phyloP scores from a whole-genome alignment of 2,329 filamentous ascomycete genomes.

The Grosmannia clavigera region DNA sequence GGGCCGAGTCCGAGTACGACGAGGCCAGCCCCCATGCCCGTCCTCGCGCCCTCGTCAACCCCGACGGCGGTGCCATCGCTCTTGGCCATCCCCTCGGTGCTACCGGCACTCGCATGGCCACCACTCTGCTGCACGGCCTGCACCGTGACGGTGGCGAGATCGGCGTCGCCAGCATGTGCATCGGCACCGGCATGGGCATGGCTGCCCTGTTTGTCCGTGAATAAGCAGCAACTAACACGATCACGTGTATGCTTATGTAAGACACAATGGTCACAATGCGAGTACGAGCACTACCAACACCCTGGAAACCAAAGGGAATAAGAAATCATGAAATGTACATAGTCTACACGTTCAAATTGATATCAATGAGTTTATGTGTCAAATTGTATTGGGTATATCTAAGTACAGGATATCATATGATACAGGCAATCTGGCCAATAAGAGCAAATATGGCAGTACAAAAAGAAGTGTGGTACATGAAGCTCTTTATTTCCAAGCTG shows the following conservation, averaged over 20 bases:
- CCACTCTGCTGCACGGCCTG: slow-evolving; percentile 54
- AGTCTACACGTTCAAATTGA: background rate
- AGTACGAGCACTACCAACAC: background rate
- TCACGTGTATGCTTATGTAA: background rate
- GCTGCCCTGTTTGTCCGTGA: slow-evolving; percentile 21
- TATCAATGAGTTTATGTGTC: too few species aligned
- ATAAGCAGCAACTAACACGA: slow-evolving; percentile 3
- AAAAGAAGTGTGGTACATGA: too few species aligned
- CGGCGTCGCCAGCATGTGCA: slow-evolving; percentile 85
- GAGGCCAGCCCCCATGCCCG: background rate
- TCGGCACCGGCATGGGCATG: slow-evolving; percentile 71
- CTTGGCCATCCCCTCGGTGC: slow-evolving; percentile 84
- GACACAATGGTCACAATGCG: background rate
- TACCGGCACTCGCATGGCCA: slow-evolving; percentile 71
- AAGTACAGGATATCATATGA: background rate
- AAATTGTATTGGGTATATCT: too few species aligned
- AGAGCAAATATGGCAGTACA: background rate
- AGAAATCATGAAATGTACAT: background rate
- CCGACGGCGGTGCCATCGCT: slow-evolving; percentile 89
- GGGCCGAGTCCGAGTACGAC: slow-evolving; percentile 28
- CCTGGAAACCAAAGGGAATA: background rate
- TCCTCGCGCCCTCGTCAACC: slow-evolving; percentile 59
- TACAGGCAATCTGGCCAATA: background rate
- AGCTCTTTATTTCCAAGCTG: too few species aligned
- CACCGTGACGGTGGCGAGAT: slow-evolving; percentile 60